phyloP scores from a whole-genome alignment of 768 basidiomycete species.

The Suillus cothurnatus region DNA sequence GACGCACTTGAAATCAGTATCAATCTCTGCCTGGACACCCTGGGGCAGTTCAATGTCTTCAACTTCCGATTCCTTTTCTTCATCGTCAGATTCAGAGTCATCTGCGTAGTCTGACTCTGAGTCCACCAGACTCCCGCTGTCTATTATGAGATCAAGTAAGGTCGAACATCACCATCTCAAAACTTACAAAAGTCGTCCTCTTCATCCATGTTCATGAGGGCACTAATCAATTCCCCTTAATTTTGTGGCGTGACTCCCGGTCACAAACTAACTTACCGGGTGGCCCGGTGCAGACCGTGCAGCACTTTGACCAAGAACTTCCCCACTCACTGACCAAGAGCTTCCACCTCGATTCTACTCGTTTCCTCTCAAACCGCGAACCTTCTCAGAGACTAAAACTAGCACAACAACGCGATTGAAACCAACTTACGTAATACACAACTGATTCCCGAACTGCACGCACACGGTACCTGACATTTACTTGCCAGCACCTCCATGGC shows the following conservation, averaged over 20 bases:
- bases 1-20: constrained; percentile 62
- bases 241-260: not conserved
- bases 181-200: constrained; percentile 24
- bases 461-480: not conserved
- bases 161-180: constrained; percentile 43
- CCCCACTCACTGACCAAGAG: not conserved
- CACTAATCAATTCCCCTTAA: not conserved
- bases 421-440: constrained; percentile 5
- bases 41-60: constrained; percentile 43
- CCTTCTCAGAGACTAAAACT: not conserved
- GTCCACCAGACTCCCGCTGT: constrained; percentile 46
- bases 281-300: not conserved
- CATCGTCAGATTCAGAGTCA: constrained; percentile 5
- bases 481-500: not conserved
- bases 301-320: constrained; percentile 1
- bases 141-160: constrained; percentile 33
- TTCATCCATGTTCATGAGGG: constrained; percentile 13
- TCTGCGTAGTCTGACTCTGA: constrained; percentile 26
- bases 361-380: not conserved
- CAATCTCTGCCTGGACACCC: constrained; percentile 34
- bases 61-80: constrained; percentile 13
- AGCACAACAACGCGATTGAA: constrained; percentile 2
- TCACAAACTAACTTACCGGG: not conserved
- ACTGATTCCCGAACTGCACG: not conserved
- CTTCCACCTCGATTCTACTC: not conserved